A percentile compares a stretch with the other conserved stretches of the same genome.
These are phyloP conservation scores for Selenicereus undatus DNA, from an alignment of 148 eudicot species.

Conservation along the genomic window DNA sequence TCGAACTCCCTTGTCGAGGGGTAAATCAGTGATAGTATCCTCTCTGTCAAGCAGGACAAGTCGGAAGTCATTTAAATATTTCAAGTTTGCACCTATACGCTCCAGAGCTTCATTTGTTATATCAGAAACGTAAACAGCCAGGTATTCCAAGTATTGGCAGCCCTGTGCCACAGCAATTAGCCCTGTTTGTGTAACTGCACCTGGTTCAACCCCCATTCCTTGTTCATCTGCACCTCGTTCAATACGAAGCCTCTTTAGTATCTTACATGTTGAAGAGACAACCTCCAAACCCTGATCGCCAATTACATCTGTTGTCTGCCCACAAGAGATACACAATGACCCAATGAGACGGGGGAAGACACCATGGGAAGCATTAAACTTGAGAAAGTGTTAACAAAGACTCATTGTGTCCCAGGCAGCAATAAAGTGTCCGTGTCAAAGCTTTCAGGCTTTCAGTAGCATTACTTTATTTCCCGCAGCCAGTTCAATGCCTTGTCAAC, in stretches of 20 bases:
- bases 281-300: slow-evolving; percentile 85
- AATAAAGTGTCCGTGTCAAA: not conserved
- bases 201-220: slow-evolving; percentile 61
- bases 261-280: slow-evolving; percentile 62
- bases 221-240: slow-evolving; percentile 89
- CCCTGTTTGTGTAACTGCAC: slow-evolving; percentile 79
- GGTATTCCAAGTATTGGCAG: slow-evolving; percentile 67
- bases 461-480: not conserved
- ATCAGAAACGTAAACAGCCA: slow-evolving; percentile 80
- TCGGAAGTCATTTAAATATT: slow-evolving; percentile 67
- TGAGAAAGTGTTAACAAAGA: not conserved
- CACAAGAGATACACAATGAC: slow-evolving; percentile 9
- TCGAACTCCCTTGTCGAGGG: slow-evolving; percentile 86
- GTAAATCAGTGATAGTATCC: slow-evolving; percentile 64
- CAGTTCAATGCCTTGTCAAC: not conserved
- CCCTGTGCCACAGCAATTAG: slow-evolving; percentile 69
- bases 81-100: slow-evolving; percentile 52
- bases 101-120: slow-evolving; percentile 75
- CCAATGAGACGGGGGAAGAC: slow-evolving; percentile 2
- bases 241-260: slow-evolving; percentile 63
- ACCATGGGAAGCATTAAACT: not conserved
- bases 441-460: not conserved
- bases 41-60: slow-evolving; percentile 77
- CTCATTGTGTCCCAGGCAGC: not conserved
- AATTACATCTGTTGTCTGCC: slow-evolving; percentile 78